These are phyloP conservation scores for Ascomycota sp. DNA, from an alignment of 2,329 filamentous ascomycete genomes.

Conservation along the genomic window DNA sequence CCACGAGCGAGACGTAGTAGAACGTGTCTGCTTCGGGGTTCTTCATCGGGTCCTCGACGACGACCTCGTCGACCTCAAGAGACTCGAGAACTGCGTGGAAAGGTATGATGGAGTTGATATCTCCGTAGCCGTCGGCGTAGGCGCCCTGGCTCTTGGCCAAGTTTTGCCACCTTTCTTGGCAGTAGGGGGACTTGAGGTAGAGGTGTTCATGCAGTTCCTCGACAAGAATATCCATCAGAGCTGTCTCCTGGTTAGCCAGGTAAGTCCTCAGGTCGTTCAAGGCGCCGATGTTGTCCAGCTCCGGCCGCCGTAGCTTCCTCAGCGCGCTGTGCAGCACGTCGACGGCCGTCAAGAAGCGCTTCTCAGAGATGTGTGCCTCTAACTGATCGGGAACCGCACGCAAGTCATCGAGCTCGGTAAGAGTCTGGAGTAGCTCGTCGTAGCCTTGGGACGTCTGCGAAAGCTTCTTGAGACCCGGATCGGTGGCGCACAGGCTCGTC, in stretches of 20 bases:
- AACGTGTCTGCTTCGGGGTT: conserved; percentile 94
- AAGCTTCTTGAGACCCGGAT: conserved; percentile 76
- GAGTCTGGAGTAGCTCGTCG: conserved; percentile 64
- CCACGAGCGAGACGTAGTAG: conserved; percentile 67
- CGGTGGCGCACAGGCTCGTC: conserved; percentile 57
- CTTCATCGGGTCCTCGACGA: conserved; percentile 71
- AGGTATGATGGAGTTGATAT: conserved; percentile 22
- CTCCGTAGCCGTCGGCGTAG: conserved; percentile 24
- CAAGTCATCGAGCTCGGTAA: conserved; percentile 70
- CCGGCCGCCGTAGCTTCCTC: conserved; percentile 61
- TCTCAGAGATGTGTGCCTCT: conserved; percentile 86
- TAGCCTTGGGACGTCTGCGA: conserved; percentile 76
- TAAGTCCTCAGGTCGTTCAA: conserved; percentile 70
- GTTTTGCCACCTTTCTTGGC: conserved; percentile 82
- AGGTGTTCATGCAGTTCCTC: conserved; percentile 93
- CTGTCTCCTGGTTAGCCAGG: conserved; percentile 76
- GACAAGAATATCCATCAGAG: conserved; percentile 82
- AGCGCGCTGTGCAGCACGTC: conserved; percentile 77
- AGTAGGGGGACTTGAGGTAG: conserved; percentile 94
- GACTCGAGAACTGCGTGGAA: conserved; percentile 37
- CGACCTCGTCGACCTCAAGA: conserved; percentile 34
- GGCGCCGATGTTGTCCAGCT: conserved; percentile 78
- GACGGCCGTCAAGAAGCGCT: conserved; percentile 79
- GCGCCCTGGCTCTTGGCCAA: conserved; percentile 45
- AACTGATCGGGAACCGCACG: conserved; percentile 77